Conservation (phyloP, 2,329 filamentous ascomycete genomes). For the Phialemonium atrogriseum region DNA sequence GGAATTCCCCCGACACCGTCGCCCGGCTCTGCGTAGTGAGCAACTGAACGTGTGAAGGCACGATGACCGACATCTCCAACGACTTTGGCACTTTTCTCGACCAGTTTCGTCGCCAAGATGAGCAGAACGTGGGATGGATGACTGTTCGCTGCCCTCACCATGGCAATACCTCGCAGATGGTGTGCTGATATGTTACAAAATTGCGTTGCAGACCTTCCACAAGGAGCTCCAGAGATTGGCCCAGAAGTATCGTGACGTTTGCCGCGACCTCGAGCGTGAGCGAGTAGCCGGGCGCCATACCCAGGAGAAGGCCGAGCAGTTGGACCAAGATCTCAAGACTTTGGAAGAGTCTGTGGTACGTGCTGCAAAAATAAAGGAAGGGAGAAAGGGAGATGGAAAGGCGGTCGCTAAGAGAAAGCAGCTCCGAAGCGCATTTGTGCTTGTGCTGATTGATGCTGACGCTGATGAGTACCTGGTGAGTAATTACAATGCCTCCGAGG, state of each 20-base stretch:
- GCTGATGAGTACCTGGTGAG: conserved; percentile 10
- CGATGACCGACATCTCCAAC: too few relatives aligned
- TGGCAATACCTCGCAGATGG: too few relatives aligned
- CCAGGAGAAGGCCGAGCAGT: conserved; percentile 5
- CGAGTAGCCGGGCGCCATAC: conserved; percentile 5
- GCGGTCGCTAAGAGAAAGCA: too few relatives aligned
- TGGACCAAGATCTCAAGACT: conserved; percentile 3
- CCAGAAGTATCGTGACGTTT: conserved; percentile 3
- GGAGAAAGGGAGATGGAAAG: too few relatives aligned
- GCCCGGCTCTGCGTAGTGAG: too few relatives aligned
- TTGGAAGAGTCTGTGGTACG: conserved; percentile 4
- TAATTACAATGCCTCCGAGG: neutral
- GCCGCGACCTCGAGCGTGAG: conserved; percentile 9
- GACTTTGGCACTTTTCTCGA: conserved; percentile 4
- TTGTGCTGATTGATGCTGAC: conserved; percentile 10
- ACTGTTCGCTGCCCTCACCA: conserved; percentile 2
- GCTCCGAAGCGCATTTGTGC: conserved; percentile 6
- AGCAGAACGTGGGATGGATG: conserved; percentile 5
- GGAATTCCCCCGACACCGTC: too few relatives aligned
- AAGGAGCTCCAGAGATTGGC: conserved; percentile 1
- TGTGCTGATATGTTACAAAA: too few relatives aligned
- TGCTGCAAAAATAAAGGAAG: too few relatives aligned
- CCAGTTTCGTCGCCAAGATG: conserved; percentile 4
- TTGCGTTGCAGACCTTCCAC: neutral
- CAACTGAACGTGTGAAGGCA: too few relatives aligned